Evolutionary conservation across 345 rosid genomes (phyloP), one percentile per base, ranked within the genome.

Genomic region (Hevea brasiliensis): DNA sequence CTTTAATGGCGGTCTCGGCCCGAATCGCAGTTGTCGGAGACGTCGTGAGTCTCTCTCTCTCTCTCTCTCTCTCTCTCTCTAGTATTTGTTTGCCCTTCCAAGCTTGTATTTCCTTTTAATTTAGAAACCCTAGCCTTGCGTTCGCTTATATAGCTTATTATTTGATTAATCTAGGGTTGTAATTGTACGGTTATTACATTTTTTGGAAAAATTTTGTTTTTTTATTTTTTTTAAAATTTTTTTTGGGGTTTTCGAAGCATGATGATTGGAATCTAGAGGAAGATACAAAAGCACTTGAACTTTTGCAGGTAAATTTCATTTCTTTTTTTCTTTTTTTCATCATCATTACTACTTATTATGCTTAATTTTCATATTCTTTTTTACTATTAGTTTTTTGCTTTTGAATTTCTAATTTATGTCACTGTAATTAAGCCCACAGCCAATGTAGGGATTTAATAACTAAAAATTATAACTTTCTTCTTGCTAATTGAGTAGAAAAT

Each of bases 231-330:
- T n/a, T n/a, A n/a, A n/a, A n/a, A 10, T 54, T 67, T 29, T 60
- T 18, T 79, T 2, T 32, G 37, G 8, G 37, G 14, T 23, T 13
- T 11, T 67, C 67, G 77, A 84, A 92, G 97, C 98, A 90, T 79
- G 96, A 89, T 53, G 79, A 80, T 68, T 94, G 96, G 97, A 73
- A 83, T 77, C 82, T 89, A 29, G 86, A 84, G 72, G 92, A 90
- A 79, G 98, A 94, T 79, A 80, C 80, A 21, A 90, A 86, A 76
- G 97, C 97, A 17, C 97, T 94, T 73, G 89, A 76, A 65, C 66
- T 77, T 44, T 76, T 93, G 51, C 82, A 85, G 91, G 98, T 93
- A 78, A 11, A 67, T 67, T 40, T 14, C 7, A n/a, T n/a, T n/a
- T n/a, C n/a, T 60, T 40, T 18, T 18, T 27, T 45, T 37, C 1